Conservation (phyloP, 441 rosid genomes). For the Gossypium trilobum region DNA sequence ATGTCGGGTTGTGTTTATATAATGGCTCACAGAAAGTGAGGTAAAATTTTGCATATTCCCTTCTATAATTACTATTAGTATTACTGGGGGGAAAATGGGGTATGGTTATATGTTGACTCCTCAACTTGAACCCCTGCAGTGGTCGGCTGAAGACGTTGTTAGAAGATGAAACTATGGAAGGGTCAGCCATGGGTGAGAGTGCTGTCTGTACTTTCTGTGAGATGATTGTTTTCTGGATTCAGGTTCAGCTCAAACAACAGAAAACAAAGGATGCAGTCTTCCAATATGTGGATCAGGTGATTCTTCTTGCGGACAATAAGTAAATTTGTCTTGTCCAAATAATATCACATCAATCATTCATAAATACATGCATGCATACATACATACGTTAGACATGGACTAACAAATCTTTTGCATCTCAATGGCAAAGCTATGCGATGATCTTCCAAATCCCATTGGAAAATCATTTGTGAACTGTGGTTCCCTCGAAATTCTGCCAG, state of each 20-base stretch:
- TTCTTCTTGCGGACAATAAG: neutral
- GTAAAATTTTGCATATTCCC: slow-evolving; percentile 12
- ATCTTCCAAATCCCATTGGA: slow-evolving; percentile 42
- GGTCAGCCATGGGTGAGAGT: slow-evolving; percentile 20
- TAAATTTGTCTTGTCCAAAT: neutral
- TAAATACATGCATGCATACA: neutral
- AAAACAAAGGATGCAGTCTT: slow-evolving; percentile 36
- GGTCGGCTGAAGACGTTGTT: slow-evolving; percentile 18
- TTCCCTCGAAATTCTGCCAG: slow-evolving; percentile 30
- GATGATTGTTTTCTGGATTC: slow-evolving; percentile 51
- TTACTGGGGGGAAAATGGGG: neutral
- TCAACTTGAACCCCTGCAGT: slow-evolving; percentile 15
- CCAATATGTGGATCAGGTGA: slow-evolving; percentile 39
- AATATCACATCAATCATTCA: neutral
- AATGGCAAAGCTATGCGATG: slow-evolving; percentile 38
- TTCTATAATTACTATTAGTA: neutral
- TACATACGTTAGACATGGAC: neutral
- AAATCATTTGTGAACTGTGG: slow-evolving; percentile 44
- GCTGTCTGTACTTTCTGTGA: slow-evolving; percentile 40
- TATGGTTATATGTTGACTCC: neutral
- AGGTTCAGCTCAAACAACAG: slow-evolving; percentile 45
- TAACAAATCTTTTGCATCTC: neutral
- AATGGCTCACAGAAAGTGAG: slow-evolving; percentile 21
- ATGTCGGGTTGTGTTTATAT: slow-evolving; percentile 39
- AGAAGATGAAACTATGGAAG: slow-evolving; percentile 9